Percentiles rank a stretch among this genome's conserved stretches.
Conservation (phyloP, 257 asterid species). For the Solanum chiquidenum region DNA sequence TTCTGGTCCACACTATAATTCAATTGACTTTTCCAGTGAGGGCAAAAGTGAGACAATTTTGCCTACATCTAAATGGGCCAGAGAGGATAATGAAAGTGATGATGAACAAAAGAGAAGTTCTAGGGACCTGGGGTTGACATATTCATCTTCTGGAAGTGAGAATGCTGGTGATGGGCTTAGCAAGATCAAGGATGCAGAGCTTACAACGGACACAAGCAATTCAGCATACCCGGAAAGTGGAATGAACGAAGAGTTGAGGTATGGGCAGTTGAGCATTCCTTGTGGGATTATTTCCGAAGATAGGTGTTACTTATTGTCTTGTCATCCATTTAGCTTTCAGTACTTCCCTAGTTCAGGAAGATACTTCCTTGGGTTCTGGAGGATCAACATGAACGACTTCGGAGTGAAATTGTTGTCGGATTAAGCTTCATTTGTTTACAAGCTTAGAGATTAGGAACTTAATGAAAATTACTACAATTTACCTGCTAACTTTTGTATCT, state of each 20-base stretch:
- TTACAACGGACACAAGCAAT: slow-evolving; percentile 44
- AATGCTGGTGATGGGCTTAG: slow-evolving; percentile 43
- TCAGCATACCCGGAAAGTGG: slow-evolving; percentile 47
- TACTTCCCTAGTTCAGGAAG: not conserved
- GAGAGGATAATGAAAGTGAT: slow-evolving; percentile 76
- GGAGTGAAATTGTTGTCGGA: not conserved
- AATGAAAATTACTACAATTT: not conserved
- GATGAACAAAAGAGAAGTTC: slow-evolving; percentile 51
- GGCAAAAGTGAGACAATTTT: slow-evolving; percentile 47
- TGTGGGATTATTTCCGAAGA: not conserved
- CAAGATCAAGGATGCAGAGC: slow-evolving; percentile 41
- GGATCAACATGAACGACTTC: not conserved
- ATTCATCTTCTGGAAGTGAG: slow-evolving; percentile 94
- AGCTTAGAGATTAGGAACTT: not conserved
- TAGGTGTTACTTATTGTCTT: not conserved
- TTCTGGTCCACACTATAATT: slow-evolving; percentile 20
- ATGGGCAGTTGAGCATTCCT: not conserved
- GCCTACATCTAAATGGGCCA: slow-evolving; percentile 91
- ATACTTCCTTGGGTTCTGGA: not conserved
- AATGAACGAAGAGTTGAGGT: slow-evolving; percentile 83
- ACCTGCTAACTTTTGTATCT: not conserved
- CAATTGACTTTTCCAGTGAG: slow-evolving; percentile 21
- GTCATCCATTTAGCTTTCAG: not conserved
- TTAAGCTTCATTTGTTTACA: not conserved
- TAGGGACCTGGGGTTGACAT: slow-evolving; percentile 62